Evolutionary conservation across 2,329 filamentous ascomycete genomes (phyloP).

Genomic region (Colletotrichum cuscutae): DNA sequence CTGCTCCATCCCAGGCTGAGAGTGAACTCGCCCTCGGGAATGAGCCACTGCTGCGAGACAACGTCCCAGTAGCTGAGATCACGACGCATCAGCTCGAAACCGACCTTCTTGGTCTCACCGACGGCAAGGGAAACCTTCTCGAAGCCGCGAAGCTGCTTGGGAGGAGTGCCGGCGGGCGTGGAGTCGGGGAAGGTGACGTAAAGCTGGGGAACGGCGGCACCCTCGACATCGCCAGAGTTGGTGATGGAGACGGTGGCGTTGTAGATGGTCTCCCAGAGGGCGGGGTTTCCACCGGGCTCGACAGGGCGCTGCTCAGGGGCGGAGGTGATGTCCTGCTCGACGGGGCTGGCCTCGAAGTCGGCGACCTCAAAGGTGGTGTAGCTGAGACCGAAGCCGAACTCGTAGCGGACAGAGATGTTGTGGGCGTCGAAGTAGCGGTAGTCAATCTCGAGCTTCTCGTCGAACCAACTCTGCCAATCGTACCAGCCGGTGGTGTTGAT

Average conservation of each 20-base stretch:
- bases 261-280: constrained; percentile 63
- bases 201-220: constrained; percentile 64
- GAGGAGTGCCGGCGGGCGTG: constrained; percentile 55
- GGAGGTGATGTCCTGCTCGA: constrained; percentile 40
- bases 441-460: constrained; percentile 74
- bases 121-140: constrained; percentile 57
- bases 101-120: constrained; percentile 51
- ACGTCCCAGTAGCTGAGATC: constrained; percentile 62
- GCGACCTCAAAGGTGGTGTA: constrained; percentile 73
- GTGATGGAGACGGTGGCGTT: constrained; percentile 57
- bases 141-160: constrained; percentile 61
- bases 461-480: constrained; percentile 61
- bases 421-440: constrained; percentile 73
- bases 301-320: constrained; percentile 41
- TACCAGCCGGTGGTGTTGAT: constrained; percentile 49
- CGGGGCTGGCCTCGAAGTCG: constrained; percentile 37
- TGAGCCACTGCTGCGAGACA: constrained; percentile 52
- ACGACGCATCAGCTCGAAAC: constrained; percentile 57
- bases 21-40: constrained; percentile 45
- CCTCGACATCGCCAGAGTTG: constrained; percentile 62
- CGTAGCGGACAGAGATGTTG: constrained; percentile 68
- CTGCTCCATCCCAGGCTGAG: constrained; percentile 46
- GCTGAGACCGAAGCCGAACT: constrained; percentile 76
- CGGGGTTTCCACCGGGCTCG: constrained; percentile 65
- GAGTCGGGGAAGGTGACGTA: constrained; percentile 58